Conservation (phyloP, 306 rosid genomes). For the Vigna trinervia region DNA sequence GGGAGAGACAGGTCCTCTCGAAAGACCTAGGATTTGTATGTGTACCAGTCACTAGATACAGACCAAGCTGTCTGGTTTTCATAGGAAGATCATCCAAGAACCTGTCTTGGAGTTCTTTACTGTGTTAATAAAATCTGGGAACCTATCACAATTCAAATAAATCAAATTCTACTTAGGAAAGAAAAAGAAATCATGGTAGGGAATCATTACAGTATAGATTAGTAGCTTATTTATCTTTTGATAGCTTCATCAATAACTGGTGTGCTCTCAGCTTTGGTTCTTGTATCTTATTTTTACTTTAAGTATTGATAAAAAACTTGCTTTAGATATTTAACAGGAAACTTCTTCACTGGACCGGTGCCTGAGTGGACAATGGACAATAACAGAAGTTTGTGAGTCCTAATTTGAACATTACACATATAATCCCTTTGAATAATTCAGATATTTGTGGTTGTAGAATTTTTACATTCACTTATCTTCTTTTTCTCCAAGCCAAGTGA, state of each 20-base stretch:
- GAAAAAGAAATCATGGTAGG: not conserved
- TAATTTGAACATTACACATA: constrained; percentile 16
- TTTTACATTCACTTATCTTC: not conserved
- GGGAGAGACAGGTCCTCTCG: too few species aligned
- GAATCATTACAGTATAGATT: not conserved
- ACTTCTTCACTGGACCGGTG: constrained; percentile 55
- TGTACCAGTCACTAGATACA: too few species aligned
- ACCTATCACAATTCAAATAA: too few species aligned
- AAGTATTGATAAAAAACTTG: constrained; percentile 46
- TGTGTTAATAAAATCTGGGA: too few species aligned
- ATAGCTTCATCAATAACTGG: not conserved
- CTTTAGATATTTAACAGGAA: constrained; percentile 67
- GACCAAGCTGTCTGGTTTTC: too few species aligned
- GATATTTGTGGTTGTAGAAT: not conserved
- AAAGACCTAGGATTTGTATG: too few species aligned
- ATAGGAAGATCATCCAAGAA: too few species aligned
- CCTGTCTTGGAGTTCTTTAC: too few species aligned
- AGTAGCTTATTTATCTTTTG: not conserved
- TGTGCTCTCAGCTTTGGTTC: not conserved
- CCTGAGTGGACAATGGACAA: constrained; percentile 43
- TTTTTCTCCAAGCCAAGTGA: not conserved
- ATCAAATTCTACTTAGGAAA: not conserved
- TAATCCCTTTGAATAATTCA: not conserved
- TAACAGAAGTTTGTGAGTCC: constrained; percentile 48
- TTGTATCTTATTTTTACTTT: not conserved